These are phyloP conservation scores for Yamadazyma taylorii DNA, from an alignment of 1,139 yeast genomes.

Conservation along the genomic window DNA sequence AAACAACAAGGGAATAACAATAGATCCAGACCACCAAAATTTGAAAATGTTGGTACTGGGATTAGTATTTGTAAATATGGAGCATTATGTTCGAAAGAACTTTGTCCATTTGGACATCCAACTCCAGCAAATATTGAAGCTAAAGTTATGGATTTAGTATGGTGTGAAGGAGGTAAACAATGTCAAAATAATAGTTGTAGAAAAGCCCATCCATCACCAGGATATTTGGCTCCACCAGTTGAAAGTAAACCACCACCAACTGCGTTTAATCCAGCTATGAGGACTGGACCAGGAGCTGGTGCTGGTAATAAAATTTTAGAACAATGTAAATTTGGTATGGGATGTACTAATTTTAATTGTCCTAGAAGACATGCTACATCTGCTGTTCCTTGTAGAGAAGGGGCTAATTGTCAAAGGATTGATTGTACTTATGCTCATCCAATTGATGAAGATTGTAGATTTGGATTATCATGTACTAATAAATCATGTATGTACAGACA, in stretches of 20 bases:
- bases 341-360: constrained; percentile 76
- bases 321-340: constrained; percentile 75
- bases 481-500: constrained; percentile 70
- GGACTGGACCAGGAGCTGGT: constrained; percentile 2
- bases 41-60: constrained; percentile 33
- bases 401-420: constrained; percentile 69
- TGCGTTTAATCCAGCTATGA: background rate
- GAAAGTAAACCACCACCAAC: constrained; percentile 15
- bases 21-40: constrained; percentile 1
- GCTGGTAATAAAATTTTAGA: constrained; percentile 52
- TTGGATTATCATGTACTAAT: constrained; percentile 72
- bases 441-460: constrained; percentile 73
- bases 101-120: constrained; percentile 89
- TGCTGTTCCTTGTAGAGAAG: constrained; percentile 75
- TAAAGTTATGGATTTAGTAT: constrained; percentile 62
- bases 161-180: constrained; percentile 73
- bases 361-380: constrained; percentile 83
- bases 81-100: constrained; percentile 66
- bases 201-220: constrained; percentile 81
- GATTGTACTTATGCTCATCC: constrained; percentile 88
- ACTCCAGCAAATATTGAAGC: constrained; percentile 80
- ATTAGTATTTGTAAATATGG: constrained; percentile 76
- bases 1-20: constrained; percentile 18
- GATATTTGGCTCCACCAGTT: constrained; percentile 35
- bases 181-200: constrained; percentile 64